Percentiles rank a stretch among this genome's conserved stretches.
Evolutionary conservation across 116 monocot genomes (phyloP).

Genomic region (Posidonia oceanica): DNA sequence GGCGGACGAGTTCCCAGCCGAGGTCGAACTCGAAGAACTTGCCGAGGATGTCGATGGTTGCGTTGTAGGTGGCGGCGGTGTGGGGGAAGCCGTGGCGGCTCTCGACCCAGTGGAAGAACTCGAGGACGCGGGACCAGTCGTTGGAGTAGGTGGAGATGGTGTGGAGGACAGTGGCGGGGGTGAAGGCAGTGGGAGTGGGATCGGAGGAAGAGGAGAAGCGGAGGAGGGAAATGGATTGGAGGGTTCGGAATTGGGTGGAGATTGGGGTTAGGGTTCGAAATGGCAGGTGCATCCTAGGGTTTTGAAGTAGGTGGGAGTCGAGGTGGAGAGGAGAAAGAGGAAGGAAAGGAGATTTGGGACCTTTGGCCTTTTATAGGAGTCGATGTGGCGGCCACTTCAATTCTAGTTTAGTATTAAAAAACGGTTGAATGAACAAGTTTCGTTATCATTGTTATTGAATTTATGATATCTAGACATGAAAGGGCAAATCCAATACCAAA

Average conservation of each 20-base stretch:
- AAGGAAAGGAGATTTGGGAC: too few relatives aligned
- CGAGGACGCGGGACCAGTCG: conserved; percentile 68
- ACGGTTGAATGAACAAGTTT: too few relatives aligned
- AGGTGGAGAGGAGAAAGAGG: too few relatives aligned
- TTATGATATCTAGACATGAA: too few relatives aligned
- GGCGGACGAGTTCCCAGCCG: conserved; percentile 35
- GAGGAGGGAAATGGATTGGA: background rate
- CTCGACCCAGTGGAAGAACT: conserved; percentile 73
- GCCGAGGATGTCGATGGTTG: conserved; percentile 60
- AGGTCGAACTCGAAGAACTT: conserved; percentile 82
- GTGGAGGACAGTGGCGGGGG: conserved; percentile 28
- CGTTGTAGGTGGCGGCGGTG: conserved; percentile 40
- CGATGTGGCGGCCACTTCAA: too few relatives aligned
- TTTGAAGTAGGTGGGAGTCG: background rate
- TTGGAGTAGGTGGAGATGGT: conserved; percentile 64
- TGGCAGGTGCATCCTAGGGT: background rate
- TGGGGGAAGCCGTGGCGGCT: conserved; percentile 28
- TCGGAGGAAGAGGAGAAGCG: conserved; percentile 4
- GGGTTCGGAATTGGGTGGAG: background rate
- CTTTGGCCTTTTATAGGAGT: too few relatives aligned
- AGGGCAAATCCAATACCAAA: too few relatives aligned
- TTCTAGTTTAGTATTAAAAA: too few relatives aligned
- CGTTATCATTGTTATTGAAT: too few relatives aligned
- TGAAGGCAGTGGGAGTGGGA: conserved; percentile 10
- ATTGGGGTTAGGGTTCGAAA: background rate